These are phyloP conservation scores for Mycena haematopus DNA, from an alignment of 768 basidiomycete species.

Conservation along the genomic window DNA sequence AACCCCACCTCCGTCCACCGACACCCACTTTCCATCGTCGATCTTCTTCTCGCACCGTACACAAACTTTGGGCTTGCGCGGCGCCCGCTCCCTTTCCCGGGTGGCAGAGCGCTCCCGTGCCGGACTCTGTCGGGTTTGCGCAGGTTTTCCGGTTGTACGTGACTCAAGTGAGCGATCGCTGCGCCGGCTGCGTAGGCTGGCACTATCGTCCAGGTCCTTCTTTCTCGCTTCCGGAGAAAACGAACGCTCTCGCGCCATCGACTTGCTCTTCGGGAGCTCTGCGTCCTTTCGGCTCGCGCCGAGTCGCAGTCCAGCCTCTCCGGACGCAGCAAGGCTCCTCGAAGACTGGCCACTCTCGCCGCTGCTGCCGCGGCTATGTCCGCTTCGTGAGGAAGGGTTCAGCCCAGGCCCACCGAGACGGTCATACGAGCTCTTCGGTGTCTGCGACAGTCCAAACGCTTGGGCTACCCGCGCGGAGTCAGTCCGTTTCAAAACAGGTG, in stretches of 20 bases:
- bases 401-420: conserved; percentile 48
- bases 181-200: conserved; percentile 20
- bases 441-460: conserved; percentile 51
- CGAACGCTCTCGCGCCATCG: conserved; percentile 34
- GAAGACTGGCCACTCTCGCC: conserved; percentile 40
- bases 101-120: conserved; percentile 34
- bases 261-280: too few relatives aligned
- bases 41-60: conserved; percentile 72
- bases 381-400: conserved; percentile 30
- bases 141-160: conserved; percentile 56
- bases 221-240: conserved; percentile 12
- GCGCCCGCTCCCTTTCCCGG: conserved; percentile 39
- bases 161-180: conserved; percentile 46
- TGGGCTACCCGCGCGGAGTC: conserved; percentile 49
- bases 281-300: conserved; percentile 39
- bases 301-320: too few relatives aligned
- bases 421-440: conserved; percentile 45
- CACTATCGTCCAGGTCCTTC: conserved; percentile 21
- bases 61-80: conserved; percentile 57
- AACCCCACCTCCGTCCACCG: conserved; percentile 74
- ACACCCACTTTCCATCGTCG: conserved; percentile 84
- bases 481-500: conserved; percentile 32
- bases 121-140: conserved; percentile 59
- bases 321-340: conserved; percentile 13
- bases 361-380: conserved; percentile 35